phyloP scores from a whole-genome alignment of 805 yeast genomes.

The Kregervanrija fluxuum region DNA sequence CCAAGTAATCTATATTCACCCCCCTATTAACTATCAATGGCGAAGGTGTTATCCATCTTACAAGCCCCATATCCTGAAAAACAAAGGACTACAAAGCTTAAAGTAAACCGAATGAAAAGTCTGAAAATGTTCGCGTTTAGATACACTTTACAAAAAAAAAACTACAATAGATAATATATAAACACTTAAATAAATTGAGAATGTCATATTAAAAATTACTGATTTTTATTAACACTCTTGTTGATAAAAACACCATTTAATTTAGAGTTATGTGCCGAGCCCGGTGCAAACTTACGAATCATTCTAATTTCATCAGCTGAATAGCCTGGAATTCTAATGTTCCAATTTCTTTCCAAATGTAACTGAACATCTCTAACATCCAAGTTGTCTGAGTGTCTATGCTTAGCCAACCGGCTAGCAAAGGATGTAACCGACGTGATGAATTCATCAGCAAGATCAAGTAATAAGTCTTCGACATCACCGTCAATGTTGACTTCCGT shows the following conservation, averaged over 20 bases:
- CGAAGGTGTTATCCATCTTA: conserved; percentile 1
- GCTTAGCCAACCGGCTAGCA: conserved; percentile 93
- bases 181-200: not conserved
- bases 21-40: conserved; percentile 1
- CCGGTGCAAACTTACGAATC: conserved; percentile 66
- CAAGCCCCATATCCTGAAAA: not conserved
- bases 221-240: conserved; percentile 49
- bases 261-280: conserved; percentile 55
- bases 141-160: not conserved
- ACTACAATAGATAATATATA: conserved; percentile 4
- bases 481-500: conserved; percentile 89
- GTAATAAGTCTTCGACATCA: conserved; percentile 83
- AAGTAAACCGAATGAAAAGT: not conserved
- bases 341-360: conserved; percentile 91
- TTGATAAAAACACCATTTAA: conserved; percentile 61
- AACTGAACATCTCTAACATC: conserved; percentile 88
- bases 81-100: not conserved
- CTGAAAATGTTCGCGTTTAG: too few species aligned
- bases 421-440: conserved; percentile 85
- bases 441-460: conserved; percentile 94
- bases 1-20: conserved; percentile 9
- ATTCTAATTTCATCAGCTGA: conserved; percentile 84
- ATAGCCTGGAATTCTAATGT: conserved; percentile 89
- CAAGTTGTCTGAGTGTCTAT: conserved; percentile 77
- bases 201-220: not conserved